Evolutionary conservation across 2,329 filamentous ascomycete genomes (phyloP).

Genomic region (Dothistroma pini): DNA sequence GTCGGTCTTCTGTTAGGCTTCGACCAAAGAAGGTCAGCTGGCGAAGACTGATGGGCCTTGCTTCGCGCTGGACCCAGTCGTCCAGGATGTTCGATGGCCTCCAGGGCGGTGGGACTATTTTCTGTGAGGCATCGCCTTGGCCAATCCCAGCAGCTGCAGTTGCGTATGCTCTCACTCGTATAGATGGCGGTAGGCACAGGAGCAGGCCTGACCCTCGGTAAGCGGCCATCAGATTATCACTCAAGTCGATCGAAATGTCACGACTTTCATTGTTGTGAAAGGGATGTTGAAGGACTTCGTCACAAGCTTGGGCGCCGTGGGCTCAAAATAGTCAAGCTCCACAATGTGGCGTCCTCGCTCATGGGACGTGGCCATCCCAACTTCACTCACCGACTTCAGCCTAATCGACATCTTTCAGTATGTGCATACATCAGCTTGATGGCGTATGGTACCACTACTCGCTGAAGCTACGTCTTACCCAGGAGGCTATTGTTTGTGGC

Average conservation of each 20-base stretch:
- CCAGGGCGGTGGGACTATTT: constrained; percentile 50
- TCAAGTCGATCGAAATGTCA: not conserved
- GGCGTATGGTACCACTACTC: not conserved
- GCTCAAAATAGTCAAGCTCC: not conserved
- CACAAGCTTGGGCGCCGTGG: not conserved
- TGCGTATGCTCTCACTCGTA: constrained; percentile 18
- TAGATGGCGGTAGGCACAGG: not conserved
- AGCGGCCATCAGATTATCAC: constrained; percentile 1
- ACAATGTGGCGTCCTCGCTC: constrained; percentile 1
- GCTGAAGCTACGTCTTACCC: not conserved
- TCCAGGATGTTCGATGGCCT: constrained; percentile 57
- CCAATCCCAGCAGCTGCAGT: constrained; percentile 10
- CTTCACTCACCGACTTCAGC: not conserved
- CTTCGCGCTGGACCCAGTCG: constrained; percentile 86
- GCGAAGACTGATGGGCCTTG: constrained; percentile 89
- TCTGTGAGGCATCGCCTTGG: constrained; percentile 5
- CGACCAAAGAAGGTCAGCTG: constrained; percentile 97
- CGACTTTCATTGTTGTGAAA: not conserved
- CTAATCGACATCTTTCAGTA: not conserved
- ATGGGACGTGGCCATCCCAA: not conserved
- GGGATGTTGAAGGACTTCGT: not conserved
- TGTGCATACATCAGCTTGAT: not conserved
- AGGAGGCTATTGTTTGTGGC: not conserved
- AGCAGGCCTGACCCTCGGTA: not conserved
- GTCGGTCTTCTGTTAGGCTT: constrained; percentile 80